A percentile compares a stretch with the other conserved stretches of the same genome.
Evolutionary conservation across 2,329 filamentous ascomycete species (phyloP).

Genomic region (Talaromyces piceae): DNA sequence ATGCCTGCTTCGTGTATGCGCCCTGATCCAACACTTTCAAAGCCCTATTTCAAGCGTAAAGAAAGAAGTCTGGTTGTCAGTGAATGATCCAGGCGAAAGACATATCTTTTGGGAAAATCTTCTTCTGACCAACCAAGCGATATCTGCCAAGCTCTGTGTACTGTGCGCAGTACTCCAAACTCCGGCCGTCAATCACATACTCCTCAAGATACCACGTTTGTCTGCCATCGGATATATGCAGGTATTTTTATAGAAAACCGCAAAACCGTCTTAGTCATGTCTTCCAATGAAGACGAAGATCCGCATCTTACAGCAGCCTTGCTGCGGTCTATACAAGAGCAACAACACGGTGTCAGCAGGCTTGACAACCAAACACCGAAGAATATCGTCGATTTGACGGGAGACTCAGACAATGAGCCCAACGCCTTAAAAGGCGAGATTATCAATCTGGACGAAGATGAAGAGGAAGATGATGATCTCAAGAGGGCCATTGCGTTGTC

Average conservation of each 20-base stretch:
- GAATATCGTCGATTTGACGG: slow-evolving; percentile 28
- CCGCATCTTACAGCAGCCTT: neutral
- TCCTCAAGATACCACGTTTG: neutral
- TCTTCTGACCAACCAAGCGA: neutral
- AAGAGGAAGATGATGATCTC: slow-evolving; percentile 28
- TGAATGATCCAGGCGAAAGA: no score
- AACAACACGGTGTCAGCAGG: neutral
- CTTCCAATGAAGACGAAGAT: neutral
- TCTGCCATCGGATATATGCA: neutral
- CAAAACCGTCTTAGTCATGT: neutral
- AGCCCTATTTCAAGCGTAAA: no score
- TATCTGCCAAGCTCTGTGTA: neutral
- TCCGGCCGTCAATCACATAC: neutral
- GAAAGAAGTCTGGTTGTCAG: no score
- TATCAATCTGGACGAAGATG: slow-evolving; percentile 12
- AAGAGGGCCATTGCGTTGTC: slow-evolving; percentile 29
- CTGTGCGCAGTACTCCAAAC: neutral
- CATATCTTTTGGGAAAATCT: neutral
- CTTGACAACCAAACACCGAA: neutral
- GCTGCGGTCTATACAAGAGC: neutral
- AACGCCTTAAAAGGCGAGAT: slow-evolving; percentile 19
- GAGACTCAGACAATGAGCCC: slow-evolving; percentile 24
- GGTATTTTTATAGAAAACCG: neutral
- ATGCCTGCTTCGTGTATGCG: neutral
- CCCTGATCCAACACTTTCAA: no score